A percentile compares a stretch with the other conserved stretches of the same genome.
phyloP scores from a whole-genome alignment of 768 basidiomycete genomes.

The Boletus huronensis region DNA sequence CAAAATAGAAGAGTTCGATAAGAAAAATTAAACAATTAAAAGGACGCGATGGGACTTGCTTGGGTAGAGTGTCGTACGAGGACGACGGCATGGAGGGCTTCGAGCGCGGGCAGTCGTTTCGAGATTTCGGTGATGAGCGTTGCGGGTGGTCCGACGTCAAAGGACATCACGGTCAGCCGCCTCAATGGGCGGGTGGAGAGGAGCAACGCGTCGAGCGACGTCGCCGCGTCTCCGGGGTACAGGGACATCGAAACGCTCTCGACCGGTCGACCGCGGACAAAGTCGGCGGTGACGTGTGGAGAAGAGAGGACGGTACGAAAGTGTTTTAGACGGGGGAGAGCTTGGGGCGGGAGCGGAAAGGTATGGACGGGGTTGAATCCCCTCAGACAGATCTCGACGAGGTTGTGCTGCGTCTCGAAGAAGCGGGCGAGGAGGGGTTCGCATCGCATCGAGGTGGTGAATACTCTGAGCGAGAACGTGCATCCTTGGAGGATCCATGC shows the following conservation, averaged over 20 bases:
- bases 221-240: slow-evolving; percentile 37
- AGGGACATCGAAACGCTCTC: slow-evolving; percentile 51
- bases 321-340: slow-evolving; percentile 45
- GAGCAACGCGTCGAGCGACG: slow-evolving; percentile 43
- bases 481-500: slow-evolving; percentile 49
- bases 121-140: slow-evolving; percentile 48
- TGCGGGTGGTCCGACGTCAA: slow-evolving; percentile 45
- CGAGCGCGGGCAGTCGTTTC: slow-evolving; percentile 44
- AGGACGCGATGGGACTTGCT: slow-evolving; percentile 32
- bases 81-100: slow-evolving; percentile 60
- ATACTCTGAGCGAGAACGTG: slow-evolving; percentile 42
- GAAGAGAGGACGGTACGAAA: slow-evolving; percentile 56
- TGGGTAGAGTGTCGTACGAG: slow-evolving; percentile 47
- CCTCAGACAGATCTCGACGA: slow-evolving; percentile 53
- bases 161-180: slow-evolving; percentile 56
- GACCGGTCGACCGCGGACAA: slow-evolving; percentile 48
- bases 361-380: slow-evolving; percentile 42
- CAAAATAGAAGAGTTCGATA: not conserved
- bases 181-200: slow-evolving; percentile 38
- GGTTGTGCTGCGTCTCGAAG: slow-evolving; percentile 45
- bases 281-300: slow-evolving; percentile 41
- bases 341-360: slow-evolving; percentile 34
- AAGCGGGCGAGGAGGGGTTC: slow-evolving; percentile 46
- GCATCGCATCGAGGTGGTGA: slow-evolving; percentile 58
- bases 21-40: not conserved